Evolutionary conservation across 202 grass and related monocot genomes (phyloP).

Genomic region (Zizania palustris): DNA sequence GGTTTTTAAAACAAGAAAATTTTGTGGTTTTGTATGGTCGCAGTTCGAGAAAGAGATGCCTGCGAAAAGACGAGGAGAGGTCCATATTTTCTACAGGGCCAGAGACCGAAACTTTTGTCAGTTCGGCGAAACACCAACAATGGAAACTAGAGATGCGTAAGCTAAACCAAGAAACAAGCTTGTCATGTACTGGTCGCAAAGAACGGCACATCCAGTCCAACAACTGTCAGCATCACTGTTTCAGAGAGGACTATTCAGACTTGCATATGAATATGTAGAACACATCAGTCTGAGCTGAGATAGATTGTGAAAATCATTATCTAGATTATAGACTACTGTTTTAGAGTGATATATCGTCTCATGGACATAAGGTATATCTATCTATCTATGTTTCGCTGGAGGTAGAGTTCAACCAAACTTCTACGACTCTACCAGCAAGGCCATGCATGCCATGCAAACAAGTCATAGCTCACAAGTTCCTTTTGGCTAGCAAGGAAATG

Average conservation of each 20-base stretch:
- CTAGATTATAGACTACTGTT: no score
- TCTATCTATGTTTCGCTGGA: no score
- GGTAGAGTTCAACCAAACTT: background rate
- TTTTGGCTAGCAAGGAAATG: background rate
- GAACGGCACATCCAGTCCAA: background rate
- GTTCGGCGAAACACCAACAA: background rate
- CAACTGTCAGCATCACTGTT: background rate
- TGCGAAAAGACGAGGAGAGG: background rate
- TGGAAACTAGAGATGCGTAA: conserved; percentile 4
- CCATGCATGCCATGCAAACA: background rate
- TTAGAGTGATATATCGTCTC: no score
- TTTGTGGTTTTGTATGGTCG: background rate
- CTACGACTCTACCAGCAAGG: background rate
- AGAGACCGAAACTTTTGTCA: background rate
- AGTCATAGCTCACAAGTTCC: background rate
- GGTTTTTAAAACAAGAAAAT: background rate
- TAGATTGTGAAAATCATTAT: background rate
- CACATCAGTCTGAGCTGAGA: background rate
- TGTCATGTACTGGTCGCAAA: background rate
- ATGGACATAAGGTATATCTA: no score
- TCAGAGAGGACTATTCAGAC: background rate
- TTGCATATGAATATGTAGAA: background rate
- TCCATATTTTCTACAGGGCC: background rate
- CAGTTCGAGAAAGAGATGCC: background rate
- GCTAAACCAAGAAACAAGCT: conserved; percentile 10